A percentile compares a stretch with the other conserved stretches of the same genome.
Conservation (phyloP, 139 green algal genomes). For the Tetraselmis striata region DNA sequence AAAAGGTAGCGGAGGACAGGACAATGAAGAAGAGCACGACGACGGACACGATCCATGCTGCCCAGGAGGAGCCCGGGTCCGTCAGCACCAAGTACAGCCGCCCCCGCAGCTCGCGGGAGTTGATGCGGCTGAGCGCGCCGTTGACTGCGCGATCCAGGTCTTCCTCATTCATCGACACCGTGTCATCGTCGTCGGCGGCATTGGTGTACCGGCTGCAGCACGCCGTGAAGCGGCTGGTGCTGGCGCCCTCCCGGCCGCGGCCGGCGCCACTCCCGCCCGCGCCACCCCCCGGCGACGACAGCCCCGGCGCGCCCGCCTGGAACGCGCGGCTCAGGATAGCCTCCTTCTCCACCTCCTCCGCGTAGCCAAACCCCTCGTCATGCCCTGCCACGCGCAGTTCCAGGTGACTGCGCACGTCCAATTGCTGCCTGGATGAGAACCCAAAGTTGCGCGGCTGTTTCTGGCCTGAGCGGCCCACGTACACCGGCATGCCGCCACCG, state of each 20-base stretch:
- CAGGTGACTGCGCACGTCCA: too few relatives aligned
- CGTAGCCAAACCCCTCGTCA: neutral
- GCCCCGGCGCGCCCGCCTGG: neutral
- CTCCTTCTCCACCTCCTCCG: neutral
- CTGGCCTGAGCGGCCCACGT: too few relatives aligned
- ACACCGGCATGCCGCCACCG: too few relatives aligned
- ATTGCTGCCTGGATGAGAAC: too few relatives aligned
- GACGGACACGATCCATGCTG: conserved; percentile 16
- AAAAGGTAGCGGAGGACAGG: conserved; percentile 34
- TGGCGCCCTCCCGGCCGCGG: neutral
- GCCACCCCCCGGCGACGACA: too few relatives aligned
- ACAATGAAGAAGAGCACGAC: conserved; percentile 33
- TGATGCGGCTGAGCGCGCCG: neutral
- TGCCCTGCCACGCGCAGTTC: neutral
- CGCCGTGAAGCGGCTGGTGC: neutral
- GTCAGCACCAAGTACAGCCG: conserved; percentile 21
- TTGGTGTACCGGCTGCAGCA: neutral
- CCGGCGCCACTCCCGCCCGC: too few relatives aligned
- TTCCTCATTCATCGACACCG: neutral
- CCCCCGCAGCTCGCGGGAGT: neutral
- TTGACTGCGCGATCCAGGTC: neutral
- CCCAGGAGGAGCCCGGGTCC: conserved; percentile 11
- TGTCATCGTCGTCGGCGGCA: neutral
- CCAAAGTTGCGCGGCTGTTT: too few relatives aligned
- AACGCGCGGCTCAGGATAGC: neutral